Base-by-base conservation (phyloP, 495 filamentous ascomycete species). In the Pyronema omphalodes region DNA sequence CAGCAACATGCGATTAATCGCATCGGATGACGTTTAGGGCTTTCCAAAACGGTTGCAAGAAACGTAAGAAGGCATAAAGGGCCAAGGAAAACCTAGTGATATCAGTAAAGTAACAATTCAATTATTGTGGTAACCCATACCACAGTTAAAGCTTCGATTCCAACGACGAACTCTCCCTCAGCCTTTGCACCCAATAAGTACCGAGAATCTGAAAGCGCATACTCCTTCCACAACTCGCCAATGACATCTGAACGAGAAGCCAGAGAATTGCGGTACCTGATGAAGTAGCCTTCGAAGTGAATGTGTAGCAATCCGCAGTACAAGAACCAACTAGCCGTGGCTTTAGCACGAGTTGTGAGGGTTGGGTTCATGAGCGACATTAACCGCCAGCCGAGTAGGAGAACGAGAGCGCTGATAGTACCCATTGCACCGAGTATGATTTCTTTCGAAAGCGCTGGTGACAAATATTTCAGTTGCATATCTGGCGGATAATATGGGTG, bases 1-100 rank as follows among this genome's bases (percentile, higher is more conserved):
- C 79, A 84, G 15, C 35, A 40, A 34, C 50, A 84, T 7, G 84
- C 80, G 47, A 86, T 68, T 23, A 80, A 62, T 61, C 89, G 86
- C 37, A 87, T 66, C 3, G 83, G 73, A 64, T 91, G 79, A 15
- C 85, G 77, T 39, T 81, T 62, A 19, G 76, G 73, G 61, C 78
- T 76, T 23, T 41, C 36, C 34, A 14, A 37, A 17, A 52, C 50
- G 36, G 35, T 40, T 7, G 50, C 50, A 8, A 43, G 36, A 17
- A 40, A 52, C 1, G 50, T 52, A n/a, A 52, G 50, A 35, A 52
- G 50, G 19, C 50, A 52, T 14, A 52, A 37, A 1, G 50, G 50
- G 50, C 50, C 50, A 37, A 52, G 35, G 37, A 52, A 40, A 14
- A 43, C 12, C 47, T 50, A 47, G 1, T 9, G 44, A 29, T 23